Evolutionary conservation across 805 yeast species (phyloP), one percentile per base, ranked within the genome.

Genomic region (Candida railenensis): DNA sequence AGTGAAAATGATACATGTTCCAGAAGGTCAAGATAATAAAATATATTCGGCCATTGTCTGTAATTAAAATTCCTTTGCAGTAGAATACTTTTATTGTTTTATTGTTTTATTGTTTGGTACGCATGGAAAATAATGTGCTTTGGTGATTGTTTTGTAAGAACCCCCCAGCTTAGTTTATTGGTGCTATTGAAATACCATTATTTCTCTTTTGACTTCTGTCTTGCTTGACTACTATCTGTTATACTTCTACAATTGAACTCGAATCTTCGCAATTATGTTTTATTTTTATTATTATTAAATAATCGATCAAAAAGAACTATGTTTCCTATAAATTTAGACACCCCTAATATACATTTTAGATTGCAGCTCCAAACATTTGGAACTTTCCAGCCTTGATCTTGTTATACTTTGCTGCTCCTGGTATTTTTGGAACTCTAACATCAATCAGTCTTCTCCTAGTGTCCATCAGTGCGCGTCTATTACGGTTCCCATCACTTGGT

Each of bases 371-470:
- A 42, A 42, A 42, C n/a, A 42, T 9, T 11, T 21, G 33, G 22
- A 33, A 34, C 19, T 21, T 42, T 33, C 38, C 30, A 34, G 16
- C 11, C 34, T 36, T 42, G 22, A 42, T 28, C n/a, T 28, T 22
- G 20, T 42, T 22, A 33, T 42, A 42, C 39, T 42, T 42, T 4
- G 9, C 18, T 30, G n/a, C 28, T 18, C 37, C 33, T 3, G 44
- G 28, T 4, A 19, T 38, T 19, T 41, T 39, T 16, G 42, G 42
- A 3, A 4, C 33, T 42, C 39, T 42, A n/a, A 22, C 3, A 22
- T 40, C 43, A 28, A 40, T 16, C 43, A 40, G 43, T 11, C 34
- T 11, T 40, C 45, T 34, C 34, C 45, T 42, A 5, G 19, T n/a
- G 8, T 34, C 39, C 4, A 22, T 22, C 40, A 34, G 40, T n/a